Evolutionary conservation across 225 moss, liverwort and hornwort genomes (phyloP).

Genomic region (Climacium dendroides): DNA sequence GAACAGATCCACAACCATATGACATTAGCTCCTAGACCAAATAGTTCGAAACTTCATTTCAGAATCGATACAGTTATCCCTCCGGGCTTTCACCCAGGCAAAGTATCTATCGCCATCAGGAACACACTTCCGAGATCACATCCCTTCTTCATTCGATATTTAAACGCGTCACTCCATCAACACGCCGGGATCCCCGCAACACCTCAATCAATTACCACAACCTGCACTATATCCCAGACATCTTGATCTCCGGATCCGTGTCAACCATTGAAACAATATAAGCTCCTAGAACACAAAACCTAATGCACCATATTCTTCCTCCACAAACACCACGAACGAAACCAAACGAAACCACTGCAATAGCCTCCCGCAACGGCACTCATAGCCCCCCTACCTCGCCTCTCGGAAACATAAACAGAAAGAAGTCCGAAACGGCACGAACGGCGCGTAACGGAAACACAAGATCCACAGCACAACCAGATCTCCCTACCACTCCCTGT

Average conservation of each 20-base stretch:
- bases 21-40: neutral
- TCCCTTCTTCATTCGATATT: neutral
- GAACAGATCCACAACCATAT: neutral
- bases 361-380: neutral
- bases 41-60: neutral
- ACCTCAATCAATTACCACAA: neutral
- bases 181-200: neutral
- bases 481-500: neutral
- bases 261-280: neutral
- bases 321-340: neutral
- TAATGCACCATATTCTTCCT: too few relatives aligned
- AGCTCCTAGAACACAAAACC: neutral
- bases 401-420: neutral
- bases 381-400: neutral
- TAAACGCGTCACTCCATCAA: neutral
- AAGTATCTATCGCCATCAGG: neutral
- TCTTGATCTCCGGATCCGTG: neutral
- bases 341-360: neutral
- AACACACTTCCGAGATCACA: neutral
- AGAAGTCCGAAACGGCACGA: neutral
- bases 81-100: too few relatives aligned
- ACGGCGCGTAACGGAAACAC: neutral
- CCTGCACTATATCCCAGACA: neutral
- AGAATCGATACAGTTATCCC: neutral
- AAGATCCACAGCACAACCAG: neutral